Percentiles rank a stretch among this genome's conserved stretches.
These are phyloP conservation scores for Candida rishiriensis DNA, from an alignment of 805 yeast genomes.

Conservation along the genomic window DNA sequence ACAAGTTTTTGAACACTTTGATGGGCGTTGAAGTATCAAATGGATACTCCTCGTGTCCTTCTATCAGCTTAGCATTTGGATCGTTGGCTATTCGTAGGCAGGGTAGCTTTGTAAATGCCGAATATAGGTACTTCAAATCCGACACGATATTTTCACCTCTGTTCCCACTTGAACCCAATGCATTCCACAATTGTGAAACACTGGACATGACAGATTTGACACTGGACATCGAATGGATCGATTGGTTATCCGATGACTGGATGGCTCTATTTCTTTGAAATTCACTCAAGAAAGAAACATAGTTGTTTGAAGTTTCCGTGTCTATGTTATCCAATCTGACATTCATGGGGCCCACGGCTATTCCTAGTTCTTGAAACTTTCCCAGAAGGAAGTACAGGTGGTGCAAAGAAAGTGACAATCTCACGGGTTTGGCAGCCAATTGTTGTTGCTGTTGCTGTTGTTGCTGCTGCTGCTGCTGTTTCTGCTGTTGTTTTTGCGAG, in stretches of 20 bases:
- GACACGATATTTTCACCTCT: conserved; percentile 36
- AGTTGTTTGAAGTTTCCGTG: conserved; percentile 43
- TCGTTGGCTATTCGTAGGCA: conserved; percentile 59
- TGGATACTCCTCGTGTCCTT: conserved; percentile 65
- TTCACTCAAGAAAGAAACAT: conserved; percentile 57
- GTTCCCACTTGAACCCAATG: conserved; percentile 34
- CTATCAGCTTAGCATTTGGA: conserved; percentile 51
- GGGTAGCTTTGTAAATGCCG: conserved; percentile 63
- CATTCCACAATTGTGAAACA: conserved; percentile 38
- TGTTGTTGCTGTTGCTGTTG: conserved; percentile 6
- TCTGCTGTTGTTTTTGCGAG: conserved; percentile 8
- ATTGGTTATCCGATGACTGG: conserved; percentile 35
- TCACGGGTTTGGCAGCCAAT: conserved; percentile 40
- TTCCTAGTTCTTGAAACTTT: conserved; percentile 43
- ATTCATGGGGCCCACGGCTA: conserved; percentile 58
- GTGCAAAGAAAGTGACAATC: conserved; percentile 56
- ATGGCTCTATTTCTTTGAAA: conserved; percentile 36
- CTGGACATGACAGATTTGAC: conserved; percentile 50
- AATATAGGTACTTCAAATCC: conserved; percentile 52
- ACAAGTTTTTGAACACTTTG: conserved; percentile 55
- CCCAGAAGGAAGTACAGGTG: conserved; percentile 61
- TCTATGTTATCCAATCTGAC: conserved; percentile 54
- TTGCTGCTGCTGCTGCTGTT: conserved; percentile 5
- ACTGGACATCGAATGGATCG: conserved; percentile 55
- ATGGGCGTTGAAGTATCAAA: conserved; percentile 67